Evolutionary conservation across 768 basidiomycete genomes (phyloP).

Genomic region (Phlebiopsis flavidoalba): DNA sequence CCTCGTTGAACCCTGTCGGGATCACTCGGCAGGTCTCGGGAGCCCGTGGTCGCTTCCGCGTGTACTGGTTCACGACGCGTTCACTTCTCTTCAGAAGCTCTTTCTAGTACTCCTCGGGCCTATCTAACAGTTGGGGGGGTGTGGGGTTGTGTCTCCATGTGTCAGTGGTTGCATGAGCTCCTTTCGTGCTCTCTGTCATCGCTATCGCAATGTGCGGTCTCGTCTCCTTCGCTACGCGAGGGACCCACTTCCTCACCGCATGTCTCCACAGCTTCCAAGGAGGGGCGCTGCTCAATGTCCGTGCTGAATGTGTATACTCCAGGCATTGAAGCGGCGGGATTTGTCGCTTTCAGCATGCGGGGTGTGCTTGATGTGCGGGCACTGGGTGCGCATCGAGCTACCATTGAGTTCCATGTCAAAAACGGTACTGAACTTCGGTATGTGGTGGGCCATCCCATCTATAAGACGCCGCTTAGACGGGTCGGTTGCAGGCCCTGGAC

Average conservation of each 20-base stretch:
- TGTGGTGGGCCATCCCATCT: background rate
- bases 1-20: conserved; percentile 1
- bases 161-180: background rate
- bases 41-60: background rate
- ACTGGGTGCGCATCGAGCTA: background rate
- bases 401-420: background rate
- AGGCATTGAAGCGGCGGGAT: background rate
- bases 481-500: background rate
- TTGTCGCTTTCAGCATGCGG: background rate
- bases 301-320: background rate
- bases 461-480: background rate
- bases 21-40: background rate
- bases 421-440: background rate
- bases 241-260: conserved; percentile 5
- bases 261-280: conserved; percentile 3
- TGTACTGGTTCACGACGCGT: background rate
- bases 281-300: background rate
- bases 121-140: background rate
- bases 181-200: conserved; percentile 1
- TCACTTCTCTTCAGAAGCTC: conserved; percentile 1
- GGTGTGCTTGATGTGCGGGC: background rate
- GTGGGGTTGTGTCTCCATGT: background rate
- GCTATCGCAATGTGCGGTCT: conserved; percentile 9
- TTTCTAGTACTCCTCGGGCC: background rate
- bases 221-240: background rate